A percentile compares a stretch with the other conserved stretches of the same genome.
Evolutionary conservation across 805 yeast species (phyloP).

Genomic region (Saccharomycopsis vini): DNA sequence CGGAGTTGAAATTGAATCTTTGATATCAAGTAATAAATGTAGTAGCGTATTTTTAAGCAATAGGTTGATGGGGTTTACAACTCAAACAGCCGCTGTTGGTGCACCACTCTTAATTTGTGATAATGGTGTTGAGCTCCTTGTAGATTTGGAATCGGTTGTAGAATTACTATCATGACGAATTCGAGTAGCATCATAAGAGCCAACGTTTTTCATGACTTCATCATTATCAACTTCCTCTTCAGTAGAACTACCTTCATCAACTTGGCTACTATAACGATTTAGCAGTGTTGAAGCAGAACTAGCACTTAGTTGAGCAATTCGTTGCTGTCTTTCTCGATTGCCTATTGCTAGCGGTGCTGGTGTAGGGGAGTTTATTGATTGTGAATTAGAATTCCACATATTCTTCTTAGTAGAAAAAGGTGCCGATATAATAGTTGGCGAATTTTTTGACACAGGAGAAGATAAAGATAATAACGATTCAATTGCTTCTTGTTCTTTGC

Average conservation of each 20-base stretch:
- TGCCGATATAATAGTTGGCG: too few species aligned
- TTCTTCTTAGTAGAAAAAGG: too few species aligned
- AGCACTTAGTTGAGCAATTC: not conserved
- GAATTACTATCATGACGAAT: too few species aligned
- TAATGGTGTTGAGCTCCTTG: constrained; percentile 5
- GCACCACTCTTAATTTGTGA: constrained; percentile 5
- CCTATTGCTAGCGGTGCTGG: not conserved
- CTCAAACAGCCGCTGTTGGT: not conserved
- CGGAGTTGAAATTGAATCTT: too few species aligned
- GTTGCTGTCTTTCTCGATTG: not conserved
- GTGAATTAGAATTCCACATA: too few species aligned
- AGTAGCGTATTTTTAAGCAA: too few species aligned
- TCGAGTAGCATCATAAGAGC: not conserved
- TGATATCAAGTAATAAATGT: too few species aligned
- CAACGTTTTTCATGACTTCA: not conserved
- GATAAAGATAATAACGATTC: constrained; percentile 13
- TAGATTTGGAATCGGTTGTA: too few species aligned
- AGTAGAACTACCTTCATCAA: constrained; percentile 8
- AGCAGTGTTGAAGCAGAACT: not conserved
- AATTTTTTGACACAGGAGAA: constrained; percentile 12
- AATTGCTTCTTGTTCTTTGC: constrained; percentile 19
- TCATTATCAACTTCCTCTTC: constrained; percentile 9
- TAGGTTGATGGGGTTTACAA: too few species aligned
- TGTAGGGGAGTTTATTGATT: too few species aligned
- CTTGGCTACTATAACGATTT: too few species aligned